These are phyloP conservation scores for Lentinula edodes DNA, from an alignment of 768 basidiomycete species.

Conservation along the genomic window DNA sequence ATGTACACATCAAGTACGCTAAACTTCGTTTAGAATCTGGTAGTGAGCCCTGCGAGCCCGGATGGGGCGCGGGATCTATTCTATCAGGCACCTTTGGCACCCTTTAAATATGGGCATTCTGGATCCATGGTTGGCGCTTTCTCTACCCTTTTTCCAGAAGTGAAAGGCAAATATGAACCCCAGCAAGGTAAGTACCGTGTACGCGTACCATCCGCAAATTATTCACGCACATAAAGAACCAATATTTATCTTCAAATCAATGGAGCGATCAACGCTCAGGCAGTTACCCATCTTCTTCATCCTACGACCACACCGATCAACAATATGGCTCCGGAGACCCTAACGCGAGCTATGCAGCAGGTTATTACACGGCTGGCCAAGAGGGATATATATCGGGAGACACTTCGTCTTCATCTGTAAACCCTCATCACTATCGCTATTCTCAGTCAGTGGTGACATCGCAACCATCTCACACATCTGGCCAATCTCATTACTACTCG, in stretches of 20 bases:
- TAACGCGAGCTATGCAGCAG: background rate
- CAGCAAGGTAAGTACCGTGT: slow-evolving; percentile 11
- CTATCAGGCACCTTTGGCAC: slow-evolving; percentile 8
- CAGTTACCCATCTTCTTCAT: slow-evolving; percentile 16
- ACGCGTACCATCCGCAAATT: slow-evolving; percentile 16
- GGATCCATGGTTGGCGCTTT: slow-evolving; percentile 20
- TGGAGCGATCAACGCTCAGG: slow-evolving; percentile 28
- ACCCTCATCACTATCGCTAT: slow-evolving; percentile 5
- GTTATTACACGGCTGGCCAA: slow-evolving; percentile 3
- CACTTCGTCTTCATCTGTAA: slow-evolving; percentile 23
- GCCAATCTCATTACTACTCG: slow-evolving; percentile 28
- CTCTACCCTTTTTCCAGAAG: slow-evolving; percentile 18
- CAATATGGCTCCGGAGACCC: slow-evolving; percentile 13
- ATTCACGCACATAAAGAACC: slow-evolving; percentile 24
- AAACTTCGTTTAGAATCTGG: slow-evolving; percentile 2
- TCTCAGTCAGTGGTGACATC: slow-evolving; percentile 5
- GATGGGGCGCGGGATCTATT: slow-evolving; percentile 3
- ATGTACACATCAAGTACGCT: slow-evolving; percentile 1
- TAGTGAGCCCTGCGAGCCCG: background rate
- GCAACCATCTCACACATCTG: slow-evolving; percentile 25
- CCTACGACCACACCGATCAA: slow-evolving; percentile 18
- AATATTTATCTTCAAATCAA: slow-evolving; percentile 23
- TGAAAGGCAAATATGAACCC: slow-evolving; percentile 21
- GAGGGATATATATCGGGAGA: slow-evolving; percentile 22
- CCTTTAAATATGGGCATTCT: slow-evolving; percentile 6